phyloP scores from a whole-genome alignment of 73 alveolate genomes.

The Tetrahymena thermophila region DNA sequence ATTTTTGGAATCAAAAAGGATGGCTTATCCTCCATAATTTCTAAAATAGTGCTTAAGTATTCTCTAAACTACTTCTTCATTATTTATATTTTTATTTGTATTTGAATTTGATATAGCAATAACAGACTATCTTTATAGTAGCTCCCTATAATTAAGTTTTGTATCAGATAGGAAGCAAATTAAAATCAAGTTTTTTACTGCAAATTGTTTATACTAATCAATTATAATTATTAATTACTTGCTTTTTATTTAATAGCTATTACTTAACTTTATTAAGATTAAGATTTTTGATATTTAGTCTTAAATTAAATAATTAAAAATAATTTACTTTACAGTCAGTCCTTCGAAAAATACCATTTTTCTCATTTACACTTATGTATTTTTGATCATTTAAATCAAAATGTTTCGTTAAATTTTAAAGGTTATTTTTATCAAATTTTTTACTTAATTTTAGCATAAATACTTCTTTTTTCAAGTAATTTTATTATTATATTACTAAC shows the following conservation, averaged over 20 bases:
- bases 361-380: too few species aligned
- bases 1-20: not conserved
- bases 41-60: not conserved
- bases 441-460: too few species aligned
- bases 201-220: not conserved
- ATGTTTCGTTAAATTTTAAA: too few species aligned
- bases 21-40: not conserved
- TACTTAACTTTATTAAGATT: too few species aligned
- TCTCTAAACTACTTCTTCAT: not conserved
- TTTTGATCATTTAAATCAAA: too few species aligned
- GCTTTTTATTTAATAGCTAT: not conserved
- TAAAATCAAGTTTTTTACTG: not conserved
- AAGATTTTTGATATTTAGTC: not conserved
- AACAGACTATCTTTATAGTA: too few species aligned
- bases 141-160: not conserved
- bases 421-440: too few species aligned
- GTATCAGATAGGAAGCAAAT: not conserved
- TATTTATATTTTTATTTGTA: not conserved
- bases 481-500: too few species aligned
- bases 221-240: too few species aligned
- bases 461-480: too few species aligned
- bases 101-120: too few species aligned
- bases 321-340: not conserved
- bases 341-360: not conserved
- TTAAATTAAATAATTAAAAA: too few species aligned